Evolutionary conservation across 306 rosid species (phyloP).

Genomic region (Morella rubra): DNA sequence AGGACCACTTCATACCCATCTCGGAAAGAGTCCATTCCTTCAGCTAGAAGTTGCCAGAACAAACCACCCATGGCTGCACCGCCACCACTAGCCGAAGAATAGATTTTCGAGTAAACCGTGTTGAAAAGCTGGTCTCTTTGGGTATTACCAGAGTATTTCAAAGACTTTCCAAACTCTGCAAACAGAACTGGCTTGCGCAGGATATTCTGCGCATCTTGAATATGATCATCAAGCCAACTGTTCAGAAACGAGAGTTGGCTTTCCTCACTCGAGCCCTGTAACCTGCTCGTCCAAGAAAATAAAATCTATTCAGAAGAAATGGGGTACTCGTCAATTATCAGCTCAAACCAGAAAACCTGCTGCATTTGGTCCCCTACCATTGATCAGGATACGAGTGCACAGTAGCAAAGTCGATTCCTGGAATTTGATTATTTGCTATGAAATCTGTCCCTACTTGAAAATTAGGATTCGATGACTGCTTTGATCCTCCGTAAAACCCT

Average conservation of each 20-base stretch:
- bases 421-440: constrained; percentile 80
- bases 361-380: constrained; percentile 40
- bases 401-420: constrained; percentile 84
- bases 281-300: constrained; percentile 47
- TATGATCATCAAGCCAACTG: constrained; percentile 70
- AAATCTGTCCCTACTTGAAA: constrained; percentile 78
- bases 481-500: constrained; percentile 81
- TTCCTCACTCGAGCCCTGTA: constrained; percentile 53
- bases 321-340: neutral
- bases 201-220: constrained; percentile 74
- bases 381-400: constrained; percentile 88
- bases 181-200: constrained; percentile 80
- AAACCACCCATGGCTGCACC: constrained; percentile 79
- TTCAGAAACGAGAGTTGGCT: constrained; percentile 61
- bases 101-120: constrained; percentile 55
- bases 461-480: constrained; percentile 52
- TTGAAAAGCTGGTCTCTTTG: constrained; percentile 63
- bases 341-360: neutral
- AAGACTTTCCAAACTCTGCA: constrained; percentile 83
- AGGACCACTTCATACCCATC: constrained; percentile 79
- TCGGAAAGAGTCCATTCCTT: constrained; percentile 79
- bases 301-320: constrained; percentile 13
- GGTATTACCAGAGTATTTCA: constrained; percentile 37
- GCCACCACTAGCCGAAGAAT: constrained; percentile 72
- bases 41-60: constrained; percentile 82